phyloP scores from a whole-genome alignment of 2,329 filamentous ascomycete species.

The Podosphaera fusca region DNA sequence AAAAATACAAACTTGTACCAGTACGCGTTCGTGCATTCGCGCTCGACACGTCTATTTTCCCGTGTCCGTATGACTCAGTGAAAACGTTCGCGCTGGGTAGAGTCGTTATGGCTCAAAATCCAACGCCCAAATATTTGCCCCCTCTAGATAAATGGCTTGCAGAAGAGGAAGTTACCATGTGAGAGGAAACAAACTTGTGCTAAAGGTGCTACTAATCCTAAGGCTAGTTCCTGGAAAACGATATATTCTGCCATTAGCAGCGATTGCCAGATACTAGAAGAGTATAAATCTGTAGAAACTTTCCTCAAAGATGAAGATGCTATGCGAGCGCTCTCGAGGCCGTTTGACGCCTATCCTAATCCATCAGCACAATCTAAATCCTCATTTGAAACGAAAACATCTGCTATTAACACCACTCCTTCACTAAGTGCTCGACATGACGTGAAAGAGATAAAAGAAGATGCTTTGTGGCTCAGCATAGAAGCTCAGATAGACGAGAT shows the following conservation, averaged over 20 bases:
- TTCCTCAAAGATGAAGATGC: constrained; percentile 54
- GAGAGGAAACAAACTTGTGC: constrained; percentile 17
- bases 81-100: constrained; percentile 20
- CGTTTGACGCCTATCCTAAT: constrained; percentile 42
- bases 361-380: constrained; percentile 40
- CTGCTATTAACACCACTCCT: constrained; percentile 62
- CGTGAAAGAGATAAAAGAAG: constrained; percentile 58
- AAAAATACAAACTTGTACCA: too few relatives aligned
- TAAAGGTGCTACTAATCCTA: constrained; percentile 3
- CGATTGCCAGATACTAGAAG: constrained; percentile 29
- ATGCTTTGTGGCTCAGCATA: constrained; percentile 68
- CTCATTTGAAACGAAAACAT: constrained; percentile 63
- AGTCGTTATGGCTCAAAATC: constrained; percentile 42
- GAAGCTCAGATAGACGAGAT: constrained; percentile 59
- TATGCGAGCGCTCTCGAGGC: constrained; percentile 41
- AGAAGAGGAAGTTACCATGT: constrained; percentile 63
- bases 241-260: constrained; percentile 33
- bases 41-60: too few relatives aligned
- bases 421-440: constrained; percentile 43
- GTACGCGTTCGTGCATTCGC: too few relatives aligned
- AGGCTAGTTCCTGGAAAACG: constrained; percentile 35
- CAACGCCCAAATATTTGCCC: constrained; percentile 55
- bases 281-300: constrained; percentile 30
- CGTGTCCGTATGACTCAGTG: constrained; percentile 19
- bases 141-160: constrained; percentile 66